Evolutionary conservation across 306 rosid species (phyloP).

Genomic region (Inga laurina): DNA sequence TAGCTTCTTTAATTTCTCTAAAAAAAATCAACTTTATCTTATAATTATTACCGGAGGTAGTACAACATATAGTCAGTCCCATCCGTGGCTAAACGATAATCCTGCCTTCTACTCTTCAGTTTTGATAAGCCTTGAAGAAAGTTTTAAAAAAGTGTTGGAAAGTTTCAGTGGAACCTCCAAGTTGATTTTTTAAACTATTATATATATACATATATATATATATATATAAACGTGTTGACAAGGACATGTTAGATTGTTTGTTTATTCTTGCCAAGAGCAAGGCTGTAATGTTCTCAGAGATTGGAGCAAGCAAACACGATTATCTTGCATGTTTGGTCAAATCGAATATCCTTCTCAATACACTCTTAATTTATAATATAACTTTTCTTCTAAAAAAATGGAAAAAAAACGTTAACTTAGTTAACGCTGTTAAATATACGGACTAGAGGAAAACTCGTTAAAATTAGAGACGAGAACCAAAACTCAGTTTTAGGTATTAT

Average conservation of each 20-base stretch:
- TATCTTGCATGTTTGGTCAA: too few relatives aligned
- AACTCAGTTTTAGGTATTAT: too few relatives aligned
- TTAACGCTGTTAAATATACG: too few relatives aligned
- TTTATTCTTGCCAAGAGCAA: conserved; percentile 24
- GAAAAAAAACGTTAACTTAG: too few relatives aligned
- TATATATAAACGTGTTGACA: not conserved
- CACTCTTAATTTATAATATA: too few relatives aligned
- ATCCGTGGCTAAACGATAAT: not conserved
- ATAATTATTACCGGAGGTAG: too few relatives aligned
- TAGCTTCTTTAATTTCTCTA: too few relatives aligned
- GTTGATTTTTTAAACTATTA: conserved; percentile 34
- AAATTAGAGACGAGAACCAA: too few relatives aligned
- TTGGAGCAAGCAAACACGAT: conserved; percentile 24
- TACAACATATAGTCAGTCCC: not conserved
- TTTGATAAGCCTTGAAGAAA: conserved; percentile 21
- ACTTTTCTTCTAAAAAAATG: too few relatives aligned
- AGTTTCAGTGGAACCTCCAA: not conserved
- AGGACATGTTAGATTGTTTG: conserved; percentile 18
- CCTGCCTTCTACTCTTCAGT: not conserved
- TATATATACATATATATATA: not conserved
- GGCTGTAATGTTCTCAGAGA: conserved; percentile 35
- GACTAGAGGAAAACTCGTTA: too few relatives aligned
- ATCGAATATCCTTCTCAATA: too few relatives aligned
- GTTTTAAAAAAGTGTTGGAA: conserved; percentile 1
- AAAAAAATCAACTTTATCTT: too few relatives aligned